phyloP scores from a whole-genome alignment of 2,329 filamentous ascomycete species.

The Scleromitrula shiraiana region DNA sequence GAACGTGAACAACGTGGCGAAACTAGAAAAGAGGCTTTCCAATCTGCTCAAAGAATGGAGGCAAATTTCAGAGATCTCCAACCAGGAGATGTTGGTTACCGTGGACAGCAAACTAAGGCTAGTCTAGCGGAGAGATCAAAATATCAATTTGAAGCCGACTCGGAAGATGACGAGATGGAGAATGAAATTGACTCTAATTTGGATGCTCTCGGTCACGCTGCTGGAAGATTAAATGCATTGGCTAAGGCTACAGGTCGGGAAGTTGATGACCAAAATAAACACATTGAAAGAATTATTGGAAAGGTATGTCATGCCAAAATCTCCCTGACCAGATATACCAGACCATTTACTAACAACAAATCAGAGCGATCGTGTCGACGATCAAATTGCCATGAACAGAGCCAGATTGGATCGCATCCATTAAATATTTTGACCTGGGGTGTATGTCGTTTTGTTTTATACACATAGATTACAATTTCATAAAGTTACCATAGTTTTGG shows the following conservation, averaged over 20 bases:
- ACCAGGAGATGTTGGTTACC: conserved; percentile 27
- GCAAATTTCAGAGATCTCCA: conserved; percentile 38
- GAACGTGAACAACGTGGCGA: conserved; percentile 60
- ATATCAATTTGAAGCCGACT: conserved; percentile 62
- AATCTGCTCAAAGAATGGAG: conserved; percentile 47
- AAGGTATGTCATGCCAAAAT: conserved; percentile 59
- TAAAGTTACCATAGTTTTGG: background rate
- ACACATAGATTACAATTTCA: background rate
- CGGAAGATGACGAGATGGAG: conserved; percentile 45
- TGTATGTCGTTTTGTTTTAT: background rate
- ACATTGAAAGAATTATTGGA: conserved; percentile 66
- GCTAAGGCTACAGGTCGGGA: conserved; percentile 68
- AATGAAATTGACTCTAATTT: conserved; percentile 62
- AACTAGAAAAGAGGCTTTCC: conserved; percentile 47
- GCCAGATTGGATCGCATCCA: conserved; percentile 35
- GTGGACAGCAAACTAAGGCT: conserved; percentile 22
- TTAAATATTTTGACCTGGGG: no score
- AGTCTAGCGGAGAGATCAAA: conserved; percentile 56
- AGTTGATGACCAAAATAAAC: conserved; percentile 67
- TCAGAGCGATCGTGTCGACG: conserved; percentile 75
- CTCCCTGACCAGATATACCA: no score
- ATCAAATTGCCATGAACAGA: conserved; percentile 72
- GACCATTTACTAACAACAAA: conserved; percentile 25
- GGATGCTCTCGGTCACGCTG: conserved; percentile 51
- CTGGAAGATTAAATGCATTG: conserved; percentile 63